Conservation (phyloP, 1,284 basidiomycete species). For the Mycocalia duriaeana region DNA sequence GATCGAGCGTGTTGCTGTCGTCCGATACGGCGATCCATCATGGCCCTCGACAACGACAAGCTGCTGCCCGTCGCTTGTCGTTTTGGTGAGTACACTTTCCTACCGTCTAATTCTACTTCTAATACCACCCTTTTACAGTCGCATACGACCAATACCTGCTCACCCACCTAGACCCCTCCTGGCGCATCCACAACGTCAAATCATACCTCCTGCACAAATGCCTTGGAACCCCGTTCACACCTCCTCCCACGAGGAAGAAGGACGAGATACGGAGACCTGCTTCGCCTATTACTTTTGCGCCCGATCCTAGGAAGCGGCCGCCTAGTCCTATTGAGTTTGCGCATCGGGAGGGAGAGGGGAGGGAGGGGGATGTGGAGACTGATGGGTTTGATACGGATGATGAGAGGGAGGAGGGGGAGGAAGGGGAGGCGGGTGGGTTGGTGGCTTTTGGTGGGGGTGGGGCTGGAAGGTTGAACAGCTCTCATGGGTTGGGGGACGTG, state of each 20-base stretch:
- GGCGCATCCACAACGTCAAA: constrained; percentile 59
- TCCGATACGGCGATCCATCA: too few relatives aligned
- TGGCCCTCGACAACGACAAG: too few relatives aligned
- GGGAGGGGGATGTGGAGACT: constrained; percentile 22
- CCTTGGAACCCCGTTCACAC: constrained; percentile 25
- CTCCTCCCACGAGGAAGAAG: constrained; percentile 9
- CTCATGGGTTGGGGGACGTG: not conserved
- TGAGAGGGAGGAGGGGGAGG: constrained; percentile 19
- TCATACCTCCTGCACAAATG: constrained; percentile 56
- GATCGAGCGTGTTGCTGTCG: too few relatives aligned
- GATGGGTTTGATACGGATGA: constrained; percentile 31
- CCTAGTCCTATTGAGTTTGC: constrained; percentile 62
- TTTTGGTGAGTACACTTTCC: not conserved
- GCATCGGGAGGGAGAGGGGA: constrained; percentile 1
- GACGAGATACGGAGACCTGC: constrained; percentile 27
- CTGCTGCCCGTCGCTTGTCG: not conserved
- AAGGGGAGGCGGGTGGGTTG: constrained; percentile 10
- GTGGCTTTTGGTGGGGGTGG: not conserved
- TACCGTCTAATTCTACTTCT: not conserved
- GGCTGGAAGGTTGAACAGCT: not conserved
- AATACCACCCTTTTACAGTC: constrained; percentile 40
- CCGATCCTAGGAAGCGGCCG: constrained; percentile 36
- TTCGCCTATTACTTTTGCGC: constrained; percentile 41
- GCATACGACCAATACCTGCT: constrained; percentile 70
- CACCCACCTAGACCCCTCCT: constrained; percentile 53